phyloP scores from a whole-genome alignment of 2,329 filamentous ascomycete species.

The Aspergillus sp. region DNA sequence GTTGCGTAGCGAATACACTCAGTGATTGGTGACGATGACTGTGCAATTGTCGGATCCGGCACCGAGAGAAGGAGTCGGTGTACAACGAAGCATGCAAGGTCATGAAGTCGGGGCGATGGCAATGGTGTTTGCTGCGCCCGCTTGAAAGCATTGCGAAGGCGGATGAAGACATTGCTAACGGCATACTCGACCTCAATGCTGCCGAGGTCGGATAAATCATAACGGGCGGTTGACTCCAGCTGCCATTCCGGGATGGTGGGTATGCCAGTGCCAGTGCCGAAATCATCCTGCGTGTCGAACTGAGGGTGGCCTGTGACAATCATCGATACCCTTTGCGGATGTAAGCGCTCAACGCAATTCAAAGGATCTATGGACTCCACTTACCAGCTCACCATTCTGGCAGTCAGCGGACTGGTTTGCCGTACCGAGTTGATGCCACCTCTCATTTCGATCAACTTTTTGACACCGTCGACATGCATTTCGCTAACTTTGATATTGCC shows the following conservation, averaged over 20 bases:
- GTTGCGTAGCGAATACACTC: slow-evolving; percentile 51
- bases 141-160: slow-evolving; percentile 48
- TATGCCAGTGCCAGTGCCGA: slow-evolving; percentile 51
- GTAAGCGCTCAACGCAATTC: not conserved
- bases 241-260: slow-evolving; percentile 52
- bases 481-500: slow-evolving; percentile 46
- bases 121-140: slow-evolving; percentile 24
- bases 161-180: slow-evolving; percentile 41
- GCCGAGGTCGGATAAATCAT: slow-evolving; percentile 13
- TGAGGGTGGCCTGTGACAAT: slow-evolving; percentile 55
- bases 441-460: slow-evolving; percentile 49
- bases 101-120: slow-evolving; percentile 50
- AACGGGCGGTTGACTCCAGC: slow-evolving; percentile 21
- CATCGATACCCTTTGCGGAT: slow-evolving; percentile 54
- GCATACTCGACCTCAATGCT: slow-evolving; percentile 33
- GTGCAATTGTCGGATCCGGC: not conserved
- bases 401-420: slow-evolving; percentile 53
- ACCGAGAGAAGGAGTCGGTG: slow-evolving; percentile 46
- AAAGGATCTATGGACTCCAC: slow-evolving; percentile 9
- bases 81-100: slow-evolving; percentile 56
- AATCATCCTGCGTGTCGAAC: slow-evolving; percentile 53
- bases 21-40: slow-evolving; percentile 25
- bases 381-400: slow-evolving; percentile 57
- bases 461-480: slow-evolving; percentile 54
- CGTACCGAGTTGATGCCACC: slow-evolving; percentile 53